These are phyloP conservation scores for Fonsecaea pedrosoi DNA, from an alignment of 2,329 filamentous ascomycete species.

Conservation along the genomic window DNA sequence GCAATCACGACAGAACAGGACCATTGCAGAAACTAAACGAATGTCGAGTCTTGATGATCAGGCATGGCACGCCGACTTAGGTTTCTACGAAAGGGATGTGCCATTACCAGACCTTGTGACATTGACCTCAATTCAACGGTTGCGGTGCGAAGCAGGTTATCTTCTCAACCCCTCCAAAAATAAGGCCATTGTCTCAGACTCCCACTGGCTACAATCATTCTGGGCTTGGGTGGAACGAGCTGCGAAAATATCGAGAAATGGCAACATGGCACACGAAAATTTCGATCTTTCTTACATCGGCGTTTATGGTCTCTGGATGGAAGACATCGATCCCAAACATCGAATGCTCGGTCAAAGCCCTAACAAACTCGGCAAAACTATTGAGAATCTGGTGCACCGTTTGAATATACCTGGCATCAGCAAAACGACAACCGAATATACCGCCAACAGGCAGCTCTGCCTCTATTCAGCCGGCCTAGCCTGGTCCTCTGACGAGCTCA, in stretches of 20 bases:
- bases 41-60: constrained; percentile 35
- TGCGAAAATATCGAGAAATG: constrained; percentile 49
- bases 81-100: constrained; percentile 40
- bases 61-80: constrained; percentile 34
- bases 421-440: constrained; percentile 58
- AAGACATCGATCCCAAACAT: constrained; percentile 54
- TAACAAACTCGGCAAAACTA: constrained; percentile 44
- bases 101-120: constrained; percentile 50
- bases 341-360: constrained; percentile 32
- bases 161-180: constrained; percentile 62
- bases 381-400: constrained; percentile 58
- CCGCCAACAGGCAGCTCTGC: constrained; percentile 65
- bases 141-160: constrained; percentile 62
- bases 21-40: constrained; percentile 18
- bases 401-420: constrained; percentile 61
- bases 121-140: constrained; percentile 52
- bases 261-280: constrained; percentile 62
- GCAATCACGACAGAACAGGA: constrained; percentile 31
- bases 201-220: constrained; percentile 63
- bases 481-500: constrained; percentile 58
- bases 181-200: constrained; percentile 60
- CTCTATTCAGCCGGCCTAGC: constrained; percentile 66
- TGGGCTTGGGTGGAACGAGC: constrained; percentile 65
- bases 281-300: constrained; percentile 68
- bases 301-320: constrained; percentile 64